Conservation (phyloP, 2,329 filamentous ascomycete species). For the Claviceps maximensis region DNA sequence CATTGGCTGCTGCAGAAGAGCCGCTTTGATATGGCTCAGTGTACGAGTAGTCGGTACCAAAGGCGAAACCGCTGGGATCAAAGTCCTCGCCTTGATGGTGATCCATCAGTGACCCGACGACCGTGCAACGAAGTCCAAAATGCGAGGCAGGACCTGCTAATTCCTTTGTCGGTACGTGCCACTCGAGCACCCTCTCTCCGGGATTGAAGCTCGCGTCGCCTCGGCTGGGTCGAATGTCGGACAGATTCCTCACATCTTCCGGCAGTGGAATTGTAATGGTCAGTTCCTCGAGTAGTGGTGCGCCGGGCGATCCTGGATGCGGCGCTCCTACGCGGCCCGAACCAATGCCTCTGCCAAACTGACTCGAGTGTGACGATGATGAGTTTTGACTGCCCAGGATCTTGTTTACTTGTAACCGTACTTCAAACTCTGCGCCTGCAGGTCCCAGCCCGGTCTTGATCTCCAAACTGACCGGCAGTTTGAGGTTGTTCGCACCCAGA, state of each 20-base stretch:
- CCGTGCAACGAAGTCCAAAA: slow-evolving; percentile 67
- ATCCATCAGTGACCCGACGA: slow-evolving; percentile 49
- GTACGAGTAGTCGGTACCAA: slow-evolving; percentile 37
- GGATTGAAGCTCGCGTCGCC: slow-evolving; percentile 76
- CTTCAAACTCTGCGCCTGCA: slow-evolving; percentile 74
- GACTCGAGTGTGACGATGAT: slow-evolving; percentile 17
- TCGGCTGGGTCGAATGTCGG: slow-evolving; percentile 65
- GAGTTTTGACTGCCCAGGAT: slow-evolving; percentile 37
- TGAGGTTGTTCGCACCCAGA: slow-evolving; percentile 49
- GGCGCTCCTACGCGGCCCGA: slow-evolving; percentile 28
- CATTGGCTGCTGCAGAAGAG: slow-evolving; percentile 15
- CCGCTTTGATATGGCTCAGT: slow-evolving; percentile 42
- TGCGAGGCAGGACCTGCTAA: slow-evolving; percentile 51
- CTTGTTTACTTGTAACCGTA: slow-evolving; percentile 59
- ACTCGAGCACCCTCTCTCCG: slow-evolving; percentile 61
- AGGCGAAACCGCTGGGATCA: slow-evolving; percentile 39
- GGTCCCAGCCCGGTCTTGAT: slow-evolving; percentile 68
- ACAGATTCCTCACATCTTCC: slow-evolving; percentile 64
- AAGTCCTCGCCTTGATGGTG: slow-evolving; percentile 34
- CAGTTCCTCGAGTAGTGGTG: slow-evolving; percentile 61
- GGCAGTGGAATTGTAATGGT: slow-evolving; percentile 69
- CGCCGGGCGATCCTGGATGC: slow-evolving; percentile 40
- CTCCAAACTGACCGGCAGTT: slow-evolving; percentile 70
- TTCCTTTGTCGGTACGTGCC: slow-evolving; percentile 71
- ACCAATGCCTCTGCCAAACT: slow-evolving; percentile 28